Percentiles rank a stretch among this genome's conserved stretches.
phyloP scores from a whole-genome alignment of 2,329 filamentous ascomycete genomes.

The Xylariaceae sp. region DNA sequence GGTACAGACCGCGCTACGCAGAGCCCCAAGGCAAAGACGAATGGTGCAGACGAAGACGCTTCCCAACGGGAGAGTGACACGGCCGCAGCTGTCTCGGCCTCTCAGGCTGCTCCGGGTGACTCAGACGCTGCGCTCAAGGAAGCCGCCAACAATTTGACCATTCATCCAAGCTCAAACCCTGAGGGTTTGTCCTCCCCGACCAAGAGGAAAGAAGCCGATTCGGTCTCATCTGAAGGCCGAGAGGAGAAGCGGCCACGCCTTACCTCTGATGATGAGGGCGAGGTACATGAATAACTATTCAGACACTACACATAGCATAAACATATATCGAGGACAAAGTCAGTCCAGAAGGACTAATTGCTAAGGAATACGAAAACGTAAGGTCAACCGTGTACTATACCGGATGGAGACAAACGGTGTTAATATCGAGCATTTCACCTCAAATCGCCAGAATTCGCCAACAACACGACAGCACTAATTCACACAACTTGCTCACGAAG shows the following conservation, averaged over 20 bases:
- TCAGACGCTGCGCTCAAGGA: conserved; percentile 31
- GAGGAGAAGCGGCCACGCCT: conserved; percentile 42
- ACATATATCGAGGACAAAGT: not conserved
- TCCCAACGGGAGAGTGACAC: conserved; percentile 28
- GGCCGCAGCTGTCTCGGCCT: conserved; percentile 32
- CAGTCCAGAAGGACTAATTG: not conserved
- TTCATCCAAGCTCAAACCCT: conserved; percentile 31
- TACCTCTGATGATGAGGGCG: conserved; percentile 44
- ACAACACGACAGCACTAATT: too few relatives aligned
- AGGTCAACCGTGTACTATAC: not conserved
- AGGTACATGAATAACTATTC: conserved; percentile 33
- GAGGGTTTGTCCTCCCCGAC: conserved; percentile 34
- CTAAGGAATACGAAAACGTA: not conserved
- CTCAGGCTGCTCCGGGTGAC: conserved; percentile 32
- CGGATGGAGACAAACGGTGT: not conserved
- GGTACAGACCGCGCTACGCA: conserved; percentile 45
- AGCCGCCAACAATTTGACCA: conserved; percentile 29
- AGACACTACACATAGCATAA: not conserved
- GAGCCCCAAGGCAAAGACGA: conserved; percentile 40
- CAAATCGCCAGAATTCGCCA: not conserved
- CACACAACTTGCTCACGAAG: conserved; percentile 1
- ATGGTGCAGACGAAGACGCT: conserved; percentile 37
- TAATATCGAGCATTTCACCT: not conserved
- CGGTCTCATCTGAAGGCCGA: conserved; percentile 33
- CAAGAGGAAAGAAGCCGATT: conserved; percentile 41